Conservation (phyloP, 2,329 filamentous ascomycete species). For the Aspergillus fructus region DNA sequence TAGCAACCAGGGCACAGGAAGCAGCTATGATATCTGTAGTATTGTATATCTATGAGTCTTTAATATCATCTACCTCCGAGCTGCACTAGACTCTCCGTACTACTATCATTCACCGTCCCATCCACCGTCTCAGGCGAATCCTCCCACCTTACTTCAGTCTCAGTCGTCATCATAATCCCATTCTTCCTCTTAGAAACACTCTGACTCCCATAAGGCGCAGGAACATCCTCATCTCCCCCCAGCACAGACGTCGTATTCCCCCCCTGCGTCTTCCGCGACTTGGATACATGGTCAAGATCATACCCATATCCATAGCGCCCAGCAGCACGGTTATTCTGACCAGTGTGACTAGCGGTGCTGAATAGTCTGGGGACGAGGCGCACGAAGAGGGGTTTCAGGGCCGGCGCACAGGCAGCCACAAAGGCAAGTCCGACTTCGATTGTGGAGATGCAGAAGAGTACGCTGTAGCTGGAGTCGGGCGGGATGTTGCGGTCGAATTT, state of each 20-base stretch:
- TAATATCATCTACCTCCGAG: too few relatives aligned
- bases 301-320: background rate
- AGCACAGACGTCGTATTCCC: background rate
- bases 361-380: constrained; percentile 6
- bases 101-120: too few relatives aligned
- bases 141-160: constrained; percentile 8
- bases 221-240: background rate
- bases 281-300: background rate
- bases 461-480: constrained; percentile 23
- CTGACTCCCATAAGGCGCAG: too few relatives aligned
- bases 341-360: background rate
- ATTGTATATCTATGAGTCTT: too few relatives aligned
- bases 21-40: too few relatives aligned
- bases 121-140: background rate
- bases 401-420: constrained; percentile 29
- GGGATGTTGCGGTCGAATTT: constrained; percentile 18
- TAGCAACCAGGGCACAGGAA: too few relatives aligned
- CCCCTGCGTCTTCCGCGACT: background rate
- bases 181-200: background rate
- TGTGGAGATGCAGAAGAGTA: constrained; percentile 29
- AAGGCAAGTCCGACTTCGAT: constrained; percentile 32
- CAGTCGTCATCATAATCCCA: constrained; percentile 6
- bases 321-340: background rate
- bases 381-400: constrained; percentile 23
- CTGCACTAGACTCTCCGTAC: too few relatives aligned